Base-by-base conservation (phyloP, 495 filamentous ascomycete species). In the Penicillium soppii region DNA sequence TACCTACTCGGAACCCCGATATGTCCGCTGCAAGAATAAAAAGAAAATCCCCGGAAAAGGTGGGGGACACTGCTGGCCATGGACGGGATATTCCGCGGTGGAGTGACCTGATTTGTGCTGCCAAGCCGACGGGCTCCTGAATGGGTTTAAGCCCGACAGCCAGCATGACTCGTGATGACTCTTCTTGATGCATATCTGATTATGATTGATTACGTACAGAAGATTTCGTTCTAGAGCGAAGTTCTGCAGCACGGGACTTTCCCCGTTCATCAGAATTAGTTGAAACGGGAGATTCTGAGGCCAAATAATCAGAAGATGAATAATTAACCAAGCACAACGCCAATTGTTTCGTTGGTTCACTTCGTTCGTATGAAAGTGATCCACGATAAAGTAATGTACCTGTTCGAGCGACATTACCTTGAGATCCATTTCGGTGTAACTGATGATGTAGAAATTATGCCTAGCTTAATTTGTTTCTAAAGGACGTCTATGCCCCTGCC, bases 51-150 rank as follows among this genome's bases (percentile, higher is more conserved):
- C 13, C 20, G 7, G n/a, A 22, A 23, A 30, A 49, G 26, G 46
- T 39, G 35, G 46, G 36, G 33, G 36, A 22, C 3, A 20, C n/a
- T n/a, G 26, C 1, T 20, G 26, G 23, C 23, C 41, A 48, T 4
- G 15, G 45, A 48, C 45, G 45, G 45, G 21, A 10, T 48, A 38
- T 48, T 48, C 45, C 45, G 45, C 45, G 26, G 46, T 40, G 46
- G 46, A 49, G 19, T 22, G 47, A 49, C 47, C 47, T 13, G 23
- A 41, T 49, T 41, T 9, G 47, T 30, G 36, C 20, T 39, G 47
- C 47, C 47, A 49, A 49, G 47, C 17, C 16, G 36, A 29, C 36
- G 47, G 47, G 12, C 12, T 41, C 47, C 47, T 4, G 32, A 49
- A 33, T 13, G 25, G 35, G 13, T 48, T 41, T 22, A 45, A 49